Base-by-base conservation (phyloP, 2,329 filamentous ascomycete genomes). In the Waltergamsia citrina region DNA sequence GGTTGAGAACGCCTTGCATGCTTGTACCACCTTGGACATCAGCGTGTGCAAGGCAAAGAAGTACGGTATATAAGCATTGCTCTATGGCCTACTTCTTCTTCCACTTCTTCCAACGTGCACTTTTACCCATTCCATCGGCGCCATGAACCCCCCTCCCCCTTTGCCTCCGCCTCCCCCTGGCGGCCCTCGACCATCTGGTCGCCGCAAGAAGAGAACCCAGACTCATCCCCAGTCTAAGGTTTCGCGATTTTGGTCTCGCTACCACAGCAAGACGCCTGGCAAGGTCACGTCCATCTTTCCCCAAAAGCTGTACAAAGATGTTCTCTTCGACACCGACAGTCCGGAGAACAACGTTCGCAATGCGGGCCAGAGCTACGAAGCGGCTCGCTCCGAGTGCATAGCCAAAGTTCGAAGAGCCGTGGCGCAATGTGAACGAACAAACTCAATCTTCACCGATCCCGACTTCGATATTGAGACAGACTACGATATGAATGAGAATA, bases 241-340 rank as follows among this genome's bases (percentile, higher is more conserved):
- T 20, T 50, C 52, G 23, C 56, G 56, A 20, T 65, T 65, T 43
- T 65, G 62, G 62, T 49, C 50, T 33, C 53, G 50, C 38, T 65
- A 61, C 44, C 58, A 62, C 41, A 46, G 56, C 32, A 59, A 55
- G 32, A 48, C 52, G 22, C 57, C 59, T 2, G 61, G 62, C 22
- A 63, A 62, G 38, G 54, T 64, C 19, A 65, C 62, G 2, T 61
- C 61, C 30, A 56, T 65, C 44, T 63, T 65, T 35, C 62, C 62
- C 2, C 56, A 56, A 5, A 50, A 48, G 16, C 52, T 64, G 4
- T 65, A 64, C 38, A 48, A 53, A n/a, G 39, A 45, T 3, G 38
- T 51, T 27, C 40, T 48, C n/a, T 38, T 38, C 22, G 36, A 44
- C 14, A 42, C 41, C 24, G 45, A 44, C 31, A 35, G 41, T 4